Evolutionary conservation across 345 rosid species (phyloP), one percentile per base, ranked within the genome.

Genomic region (Cardamine resedifolia): DNA sequence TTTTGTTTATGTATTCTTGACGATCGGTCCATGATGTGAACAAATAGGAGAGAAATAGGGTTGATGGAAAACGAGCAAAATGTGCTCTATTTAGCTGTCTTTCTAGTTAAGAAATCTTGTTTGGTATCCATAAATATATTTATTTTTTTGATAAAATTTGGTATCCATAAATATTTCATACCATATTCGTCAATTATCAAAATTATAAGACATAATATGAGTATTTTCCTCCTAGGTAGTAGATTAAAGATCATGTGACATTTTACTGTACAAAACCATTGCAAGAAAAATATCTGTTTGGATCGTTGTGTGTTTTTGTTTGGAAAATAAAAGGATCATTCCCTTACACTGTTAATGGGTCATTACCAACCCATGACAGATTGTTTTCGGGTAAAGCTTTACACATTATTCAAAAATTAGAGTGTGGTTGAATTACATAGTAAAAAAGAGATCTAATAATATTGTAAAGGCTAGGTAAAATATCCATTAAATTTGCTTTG

Each of bases 41-140:
- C 68, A 58, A 77, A 5, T 45, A 60, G 36, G n/a, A n/a, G 55
- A 49, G 43, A 50, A 31, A 72, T 23, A 23, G 38, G 49, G 15
- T 36, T 49, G 44, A 61, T 23, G 72, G 36, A 64, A 75, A 65
- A 58, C 68, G 80, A 76, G 53, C 28, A 66, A 83, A 73, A 78
- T 80, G 80, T 75, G 78, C 65, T 45, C 27, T 39, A 55, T 64
- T 34, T 58, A 15, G 9, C 28, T 49, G 49, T 52, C 41, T 62
- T 53, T 66, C 38, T 47, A 59, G 70, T 71, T 70, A 62, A 26
- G 43, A 30, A 9, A 41, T 58, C 44, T 12, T 53, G 61, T n/a
- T n/a, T n/a, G n/a, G n/a, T n/a, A n/a, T n/a, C n/a, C n/a, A n/a
- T n/a, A n/a, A n/a, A n/a, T n/a, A n/a, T n/a, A n/a, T n/a, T n/a